Conservation (phyloP, 2,329 filamentous ascomycete genomes). For the Fusarium tanahbumbuense region DNA sequence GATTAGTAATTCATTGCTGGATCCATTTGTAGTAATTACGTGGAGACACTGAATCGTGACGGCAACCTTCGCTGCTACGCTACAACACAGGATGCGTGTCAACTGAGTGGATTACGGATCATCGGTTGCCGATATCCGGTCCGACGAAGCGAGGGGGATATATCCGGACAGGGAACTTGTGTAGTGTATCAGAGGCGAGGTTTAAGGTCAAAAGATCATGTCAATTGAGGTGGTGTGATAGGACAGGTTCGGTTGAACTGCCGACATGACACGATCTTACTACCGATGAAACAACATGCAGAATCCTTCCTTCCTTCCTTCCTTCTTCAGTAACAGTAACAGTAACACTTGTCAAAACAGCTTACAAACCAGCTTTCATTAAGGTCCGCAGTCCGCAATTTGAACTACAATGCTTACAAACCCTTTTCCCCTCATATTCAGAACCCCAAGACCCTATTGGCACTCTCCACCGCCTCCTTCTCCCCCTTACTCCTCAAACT, state of each 20-base stretch:
- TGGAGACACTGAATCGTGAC: not conserved
- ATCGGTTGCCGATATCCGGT: conserved; percentile 24
- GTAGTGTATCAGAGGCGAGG: not conserved
- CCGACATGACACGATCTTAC: not conserved
- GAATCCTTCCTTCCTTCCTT: not conserved
- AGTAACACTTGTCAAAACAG: not conserved
- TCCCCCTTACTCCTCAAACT: conserved; percentile 50
- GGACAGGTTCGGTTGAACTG: not conserved
- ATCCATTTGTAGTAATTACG: not conserved
- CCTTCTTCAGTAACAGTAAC: not conserved
- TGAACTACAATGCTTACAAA: not conserved
- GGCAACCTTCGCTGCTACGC: not conserved
- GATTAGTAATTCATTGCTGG: conserved; percentile 30
- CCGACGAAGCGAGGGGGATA: conserved; percentile 15
- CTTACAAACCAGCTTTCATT: conserved; percentile 20
- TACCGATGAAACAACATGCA: not conserved
- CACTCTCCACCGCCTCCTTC: conserved; percentile 51
- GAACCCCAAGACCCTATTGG: conserved; percentile 61
- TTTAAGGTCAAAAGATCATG: not conserved
- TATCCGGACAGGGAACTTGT: not conserved
- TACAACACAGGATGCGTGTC: conserved; percentile 7
- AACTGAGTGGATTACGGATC: conserved; percentile 11
- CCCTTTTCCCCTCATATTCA: not conserved
- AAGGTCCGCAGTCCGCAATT: not conserved
- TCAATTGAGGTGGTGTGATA: not conserved